These are phyloP conservation scores for Dacryopinax primogenitus DNA, from an alignment of 768 basidiomycete genomes.

Conservation along the genomic window DNA sequence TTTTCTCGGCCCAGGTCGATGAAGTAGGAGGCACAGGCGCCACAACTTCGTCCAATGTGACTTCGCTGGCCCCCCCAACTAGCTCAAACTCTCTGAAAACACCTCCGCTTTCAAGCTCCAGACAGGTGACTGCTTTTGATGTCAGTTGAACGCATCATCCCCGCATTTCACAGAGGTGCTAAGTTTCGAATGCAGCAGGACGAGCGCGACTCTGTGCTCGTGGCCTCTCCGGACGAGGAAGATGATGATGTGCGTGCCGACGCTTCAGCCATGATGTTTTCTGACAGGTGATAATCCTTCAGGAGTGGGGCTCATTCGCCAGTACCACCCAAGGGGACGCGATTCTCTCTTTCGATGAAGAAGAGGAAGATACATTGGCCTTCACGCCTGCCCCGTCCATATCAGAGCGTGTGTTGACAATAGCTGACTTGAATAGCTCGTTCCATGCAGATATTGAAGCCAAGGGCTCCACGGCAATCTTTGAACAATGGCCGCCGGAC, in stretches of 20 bases:
- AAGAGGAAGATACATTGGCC: neutral
- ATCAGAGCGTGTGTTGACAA: neutral
- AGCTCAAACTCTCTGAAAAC: neutral
- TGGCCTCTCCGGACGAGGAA: neutral
- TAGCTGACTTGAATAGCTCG: neutral
- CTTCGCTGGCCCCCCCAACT: neutral
- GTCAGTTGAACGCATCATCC: neutral
- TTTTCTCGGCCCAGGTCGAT: neutral
- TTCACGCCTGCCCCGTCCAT: neutral
- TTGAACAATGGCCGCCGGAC: constrained; percentile 9
- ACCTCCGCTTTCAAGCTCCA: neutral
- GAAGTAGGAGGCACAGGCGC: neutral
- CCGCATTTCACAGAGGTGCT: neutral
- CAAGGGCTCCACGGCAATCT: neutral
- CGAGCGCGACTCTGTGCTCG: neutral
- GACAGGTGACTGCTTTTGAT: neutral
- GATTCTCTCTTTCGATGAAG: neutral
- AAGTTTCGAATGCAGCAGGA: neutral
- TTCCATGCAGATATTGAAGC: constrained; percentile 6
- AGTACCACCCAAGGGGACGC: neutral
- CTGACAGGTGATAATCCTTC: neutral
- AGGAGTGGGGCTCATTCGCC: constrained; percentile 1
- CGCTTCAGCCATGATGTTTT: too few species aligned
- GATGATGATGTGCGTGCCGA: too few species aligned
- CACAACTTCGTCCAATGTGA: neutral